A percentile compares a stretch with the other conserved stretches of the same genome.
phyloP scores from a whole-genome alignment of 106 monocot species.

The Acorus gramineus region DNA sequence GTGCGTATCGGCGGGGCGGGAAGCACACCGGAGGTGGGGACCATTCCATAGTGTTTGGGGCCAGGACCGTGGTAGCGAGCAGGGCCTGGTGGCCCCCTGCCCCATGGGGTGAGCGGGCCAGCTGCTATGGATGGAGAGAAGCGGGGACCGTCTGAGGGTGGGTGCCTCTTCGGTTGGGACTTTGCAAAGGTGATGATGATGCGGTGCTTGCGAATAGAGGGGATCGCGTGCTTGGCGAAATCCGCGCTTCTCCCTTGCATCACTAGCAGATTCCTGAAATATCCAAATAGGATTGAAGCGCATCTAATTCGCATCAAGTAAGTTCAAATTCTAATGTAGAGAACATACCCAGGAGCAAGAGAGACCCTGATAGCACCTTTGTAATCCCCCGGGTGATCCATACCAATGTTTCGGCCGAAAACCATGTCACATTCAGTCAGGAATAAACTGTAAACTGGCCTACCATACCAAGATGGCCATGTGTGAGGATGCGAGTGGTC shows the following conservation, averaged over 20 bases:
- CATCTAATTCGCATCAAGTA: no score
- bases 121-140: conserved; percentile 5
- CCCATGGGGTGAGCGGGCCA: conserved; percentile 19
- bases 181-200: conserved; percentile 65
- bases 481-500: conserved; percentile 54
- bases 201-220: conserved; percentile 46
- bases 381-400: conserved; percentile 36
- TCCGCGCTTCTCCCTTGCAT: conserved; percentile 65
- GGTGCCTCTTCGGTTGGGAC: conserved; percentile 25
- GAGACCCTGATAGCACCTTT: conserved; percentile 48
- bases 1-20: conserved; percentile 12
- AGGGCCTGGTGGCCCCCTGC: conserved; percentile 9
- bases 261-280: conserved; percentile 55
- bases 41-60: conserved; percentile 35
- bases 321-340: background rate
- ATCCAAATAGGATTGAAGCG: background rate
- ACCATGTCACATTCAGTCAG: conserved; percentile 70
- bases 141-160: conserved; percentile 3
- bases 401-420: conserved; percentile 35
- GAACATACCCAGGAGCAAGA: conserved; percentile 45
- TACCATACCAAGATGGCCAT: conserved; percentile 56
- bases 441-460: conserved; percentile 52
- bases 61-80: conserved; percentile 14
- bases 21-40: conserved; percentile 32
- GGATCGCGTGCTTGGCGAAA: conserved; percentile 58